Evolutionary conservation across 345 rosid genomes (phyloP).

Genomic region (Populus tremula): DNA sequence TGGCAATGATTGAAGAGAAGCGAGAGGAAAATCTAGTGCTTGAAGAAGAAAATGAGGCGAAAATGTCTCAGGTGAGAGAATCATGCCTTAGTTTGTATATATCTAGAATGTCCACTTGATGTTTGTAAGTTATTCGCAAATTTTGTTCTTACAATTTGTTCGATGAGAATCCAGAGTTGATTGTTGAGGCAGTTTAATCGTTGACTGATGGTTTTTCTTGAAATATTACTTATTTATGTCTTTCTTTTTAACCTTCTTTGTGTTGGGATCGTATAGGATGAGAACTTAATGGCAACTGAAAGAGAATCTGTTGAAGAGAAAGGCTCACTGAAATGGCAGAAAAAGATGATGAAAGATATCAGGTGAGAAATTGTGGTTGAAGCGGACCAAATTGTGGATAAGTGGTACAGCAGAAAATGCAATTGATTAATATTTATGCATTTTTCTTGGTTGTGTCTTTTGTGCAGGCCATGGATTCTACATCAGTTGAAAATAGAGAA

Average conservation of each 20-base stretch:
- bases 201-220: conserved; percentile 3
- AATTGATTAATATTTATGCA: neutral
- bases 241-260: neutral
- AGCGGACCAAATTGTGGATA: neutral
- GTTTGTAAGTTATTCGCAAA: neutral
- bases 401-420: conserved; percentile 1
- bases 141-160: neutral
- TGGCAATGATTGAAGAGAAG: conserved; percentile 29
- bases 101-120: neutral
- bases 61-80: conserved; percentile 34
- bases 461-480: conserved; percentile 25
- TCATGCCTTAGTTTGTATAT: neutral
- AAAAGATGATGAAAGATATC: conserved; percentile 20
- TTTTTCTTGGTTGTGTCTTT: neutral
- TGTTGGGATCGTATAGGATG: conserved; percentile 11
- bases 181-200: neutral
- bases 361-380: conserved; percentile 19
- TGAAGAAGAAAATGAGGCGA: conserved; percentile 24
- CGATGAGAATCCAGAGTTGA: neutral
- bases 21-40: conserved; percentile 33
- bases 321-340: conserved; percentile 8
- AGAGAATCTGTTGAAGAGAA: conserved; percentile 5
- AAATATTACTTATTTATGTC: neutral
- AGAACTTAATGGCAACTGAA: conserved; percentile 11
- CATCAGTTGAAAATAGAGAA: conserved; percentile 33